Evolutionary conservation across 345 rosid species (phyloP).

Genomic region (Acer negundo): DNA sequence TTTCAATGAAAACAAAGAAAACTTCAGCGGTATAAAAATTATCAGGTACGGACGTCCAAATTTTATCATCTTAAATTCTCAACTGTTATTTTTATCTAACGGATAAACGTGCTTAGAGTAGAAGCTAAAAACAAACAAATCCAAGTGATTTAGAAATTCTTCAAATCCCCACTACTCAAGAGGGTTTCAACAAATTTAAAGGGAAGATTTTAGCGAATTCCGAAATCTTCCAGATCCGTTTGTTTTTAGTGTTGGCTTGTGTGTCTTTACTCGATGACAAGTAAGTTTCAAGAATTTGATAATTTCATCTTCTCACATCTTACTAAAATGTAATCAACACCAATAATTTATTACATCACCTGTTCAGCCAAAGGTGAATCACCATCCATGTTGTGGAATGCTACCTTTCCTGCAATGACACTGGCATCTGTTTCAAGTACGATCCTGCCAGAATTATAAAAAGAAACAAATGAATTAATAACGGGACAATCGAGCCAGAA

Average conservation of each 20-base stretch:
- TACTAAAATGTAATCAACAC: background rate
- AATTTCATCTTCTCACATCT: background rate
- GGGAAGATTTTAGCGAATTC: too few species aligned
- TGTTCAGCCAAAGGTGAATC: slow-evolving; percentile 79
- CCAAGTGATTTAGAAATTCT: too few species aligned
- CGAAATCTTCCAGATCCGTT: background rate
- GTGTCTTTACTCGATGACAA: background rate
- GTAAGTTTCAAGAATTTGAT: background rate
- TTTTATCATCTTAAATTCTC: background rate
- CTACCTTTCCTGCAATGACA: slow-evolving; percentile 86
- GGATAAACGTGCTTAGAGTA: too few species aligned
- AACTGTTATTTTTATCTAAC: background rate
- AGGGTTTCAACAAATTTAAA: background rate
- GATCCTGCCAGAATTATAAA: slow-evolving; percentile 47
- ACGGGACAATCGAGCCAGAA: background rate
- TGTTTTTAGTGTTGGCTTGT: background rate
- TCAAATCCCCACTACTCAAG: too few species aligned
- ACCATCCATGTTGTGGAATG: slow-evolving; percentile 71
- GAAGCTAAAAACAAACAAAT: too few species aligned
- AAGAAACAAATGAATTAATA: background rate
- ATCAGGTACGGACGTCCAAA: background rate
- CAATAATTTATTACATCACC: slow-evolving; percentile 39
- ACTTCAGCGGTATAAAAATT: too few species aligned
- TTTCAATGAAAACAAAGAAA: too few species aligned
- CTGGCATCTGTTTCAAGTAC: slow-evolving; percentile 84